Percentiles rank a stretch among this genome's conserved stretches.
phyloP scores from a whole-genome alignment of 73 alveolate genomes.

The Uronychia setigera region DNA sequence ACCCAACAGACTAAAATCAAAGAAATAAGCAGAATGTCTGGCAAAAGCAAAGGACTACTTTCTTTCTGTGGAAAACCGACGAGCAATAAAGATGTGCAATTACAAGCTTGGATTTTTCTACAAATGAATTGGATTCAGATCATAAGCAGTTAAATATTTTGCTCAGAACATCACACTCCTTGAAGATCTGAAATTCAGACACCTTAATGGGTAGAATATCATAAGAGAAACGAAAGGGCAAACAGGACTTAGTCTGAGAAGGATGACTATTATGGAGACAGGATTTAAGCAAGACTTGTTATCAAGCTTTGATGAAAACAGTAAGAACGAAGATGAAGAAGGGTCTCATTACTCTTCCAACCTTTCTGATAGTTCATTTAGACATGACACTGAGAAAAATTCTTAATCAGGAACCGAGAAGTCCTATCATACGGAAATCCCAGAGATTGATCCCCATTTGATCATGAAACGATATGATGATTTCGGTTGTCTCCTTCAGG shows the following conservation, averaged over 20 bases:
- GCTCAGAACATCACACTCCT: not conserved
- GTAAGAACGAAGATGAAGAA: too few relatives aligned
- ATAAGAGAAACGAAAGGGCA: not conserved
- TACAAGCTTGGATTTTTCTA: not conserved
- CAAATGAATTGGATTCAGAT: not conserved
- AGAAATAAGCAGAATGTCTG: not conserved
- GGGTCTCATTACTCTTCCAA: too few relatives aligned
- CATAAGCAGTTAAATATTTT: not conserved
- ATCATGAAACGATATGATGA: too few relatives aligned
- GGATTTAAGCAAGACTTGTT: too few relatives aligned
- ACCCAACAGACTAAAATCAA: not conserved
- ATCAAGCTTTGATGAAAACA: too few relatives aligned
- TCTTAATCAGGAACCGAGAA: too few relatives aligned
- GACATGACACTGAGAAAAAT: too few relatives aligned
- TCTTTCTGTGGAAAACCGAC: not conserved
- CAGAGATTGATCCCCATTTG: too few relatives aligned
- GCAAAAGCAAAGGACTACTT: not conserved
- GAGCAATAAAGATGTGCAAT: not conserved
- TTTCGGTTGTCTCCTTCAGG: not conserved
- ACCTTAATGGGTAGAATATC: not conserved
- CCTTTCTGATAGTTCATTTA: too few relatives aligned
- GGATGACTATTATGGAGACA: too few relatives aligned
- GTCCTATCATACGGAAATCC: too few relatives aligned
- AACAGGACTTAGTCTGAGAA: too few relatives aligned
- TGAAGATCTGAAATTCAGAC: not conserved